Conservation (phyloP, 352 stramenopile species). For the Globisporangium megalacanthum region DNA sequence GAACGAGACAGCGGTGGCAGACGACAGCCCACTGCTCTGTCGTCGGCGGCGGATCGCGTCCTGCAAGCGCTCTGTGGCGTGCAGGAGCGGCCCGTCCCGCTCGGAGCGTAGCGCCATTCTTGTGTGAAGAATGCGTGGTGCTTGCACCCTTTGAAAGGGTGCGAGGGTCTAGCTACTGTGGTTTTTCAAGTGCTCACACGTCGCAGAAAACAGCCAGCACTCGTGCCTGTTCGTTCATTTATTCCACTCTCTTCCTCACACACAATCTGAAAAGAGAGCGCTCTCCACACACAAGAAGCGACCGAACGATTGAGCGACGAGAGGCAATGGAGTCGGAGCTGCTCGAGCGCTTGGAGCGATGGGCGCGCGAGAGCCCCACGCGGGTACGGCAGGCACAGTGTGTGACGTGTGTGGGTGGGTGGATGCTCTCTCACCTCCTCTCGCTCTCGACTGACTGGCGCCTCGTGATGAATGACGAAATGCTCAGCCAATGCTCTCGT, state of each 20-base stretch:
- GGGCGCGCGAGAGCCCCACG: constrained; percentile 60
- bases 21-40: background rate
- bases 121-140: background rate
- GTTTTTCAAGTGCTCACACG: background rate
- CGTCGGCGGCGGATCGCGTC: constrained; percentile 32
- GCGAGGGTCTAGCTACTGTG: too few species aligned
- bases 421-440: too few species aligned
- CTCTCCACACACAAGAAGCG: too few species aligned
- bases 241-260: too few species aligned
- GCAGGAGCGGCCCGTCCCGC: constrained; percentile 23
- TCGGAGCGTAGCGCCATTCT: background rate
- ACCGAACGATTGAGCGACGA: too few species aligned
- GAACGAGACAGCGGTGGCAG: background rate
- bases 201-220: background rate
- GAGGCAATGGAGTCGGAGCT: constrained; percentile 59
- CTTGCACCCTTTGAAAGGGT: too few species aligned
- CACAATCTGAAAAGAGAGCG: constrained; percentile 1
- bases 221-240: background rate
- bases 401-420: too few species aligned
- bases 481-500: constrained; percentile 65
- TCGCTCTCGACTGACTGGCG: too few species aligned
- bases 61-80: constrained; percentile 46
- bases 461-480: too few species aligned
- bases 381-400: constrained; percentile 25
- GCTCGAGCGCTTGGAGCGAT: constrained; percentile 68